Percentiles rank a stretch among this genome's conserved stretches.
Evolutionary conservation across 495 filamentous ascomycete species (phyloP).

Genomic region (Sordaria brevicollis): DNA sequence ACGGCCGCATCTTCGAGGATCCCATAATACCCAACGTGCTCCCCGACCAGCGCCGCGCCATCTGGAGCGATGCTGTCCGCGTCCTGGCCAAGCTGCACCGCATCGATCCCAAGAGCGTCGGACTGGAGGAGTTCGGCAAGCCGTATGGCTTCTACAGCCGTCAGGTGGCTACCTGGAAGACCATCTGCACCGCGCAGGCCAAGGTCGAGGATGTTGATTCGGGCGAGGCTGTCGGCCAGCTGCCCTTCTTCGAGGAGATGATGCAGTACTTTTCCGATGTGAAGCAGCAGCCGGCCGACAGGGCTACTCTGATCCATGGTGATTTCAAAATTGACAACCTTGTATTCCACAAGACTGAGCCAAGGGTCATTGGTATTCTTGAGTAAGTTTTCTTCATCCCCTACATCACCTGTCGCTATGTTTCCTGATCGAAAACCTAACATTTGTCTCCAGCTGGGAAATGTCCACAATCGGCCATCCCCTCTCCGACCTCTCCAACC

Average conservation of each 20-base stretch:
- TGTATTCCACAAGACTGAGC: slow-evolving; percentile 82
- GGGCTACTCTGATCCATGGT: slow-evolving; percentile 75
- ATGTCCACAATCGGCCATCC: slow-evolving; percentile 96
- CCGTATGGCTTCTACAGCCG: slow-evolving; percentile 71
- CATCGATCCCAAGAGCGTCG: slow-evolving; percentile 54
- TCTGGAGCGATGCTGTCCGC: slow-evolving; percentile 80
- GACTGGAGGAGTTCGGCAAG: slow-evolving; percentile 63
- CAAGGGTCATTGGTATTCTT: slow-evolving; percentile 81
- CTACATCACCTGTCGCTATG: not conserved
- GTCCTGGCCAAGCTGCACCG: slow-evolving; percentile 82
- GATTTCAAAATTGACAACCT: slow-evolving; percentile 99
- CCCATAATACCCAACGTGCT: slow-evolving; percentile 67
- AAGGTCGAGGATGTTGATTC: slow-evolving; percentile 65
- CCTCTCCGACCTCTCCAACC: slow-evolving; percentile 74
- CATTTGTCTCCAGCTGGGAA: slow-evolving; percentile 61
- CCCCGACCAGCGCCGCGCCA: slow-evolving; percentile 54
- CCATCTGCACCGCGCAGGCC: slow-evolving; percentile 70
- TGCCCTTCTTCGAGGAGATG: slow-evolving; percentile 75
- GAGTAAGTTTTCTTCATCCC: slow-evolving; percentile 44
- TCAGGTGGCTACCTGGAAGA: slow-evolving; percentile 71
- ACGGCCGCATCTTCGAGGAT: slow-evolving; percentile 87
- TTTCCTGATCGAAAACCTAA: slow-evolving; percentile 4
- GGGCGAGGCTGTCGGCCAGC: slow-evolving; percentile 61
- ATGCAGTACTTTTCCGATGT: slow-evolving; percentile 64
- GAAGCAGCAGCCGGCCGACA: slow-evolving; percentile 62